Evolutionary conservation across 495 filamentous ascomycete genomes (phyloP), one percentile per base, ranked within the genome.

Genomic region (Trichoderma erinaceum): DNA sequence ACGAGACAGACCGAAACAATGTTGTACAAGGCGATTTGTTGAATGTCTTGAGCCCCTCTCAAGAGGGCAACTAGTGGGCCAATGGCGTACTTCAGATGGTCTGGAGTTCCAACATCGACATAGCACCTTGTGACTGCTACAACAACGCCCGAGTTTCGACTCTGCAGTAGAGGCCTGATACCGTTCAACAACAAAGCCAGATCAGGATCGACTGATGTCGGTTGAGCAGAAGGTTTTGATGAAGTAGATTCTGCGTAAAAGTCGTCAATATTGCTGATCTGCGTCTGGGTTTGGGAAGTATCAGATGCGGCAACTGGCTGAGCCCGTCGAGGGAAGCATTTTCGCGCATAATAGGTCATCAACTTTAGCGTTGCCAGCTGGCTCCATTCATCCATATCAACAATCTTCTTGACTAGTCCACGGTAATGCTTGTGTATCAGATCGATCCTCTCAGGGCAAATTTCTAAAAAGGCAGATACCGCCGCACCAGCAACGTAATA

Each of bases 341-440:
- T 88, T 32, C 95, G 86, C 6, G 91, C 87, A 72, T 99, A 99
- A 32, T 87, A 75, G 6, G 88, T 89, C 85, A 98, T 86, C 68
- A 98, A 78, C 61, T 87, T 86, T 71, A 98, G 71, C 12, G 90
- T 90, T 0, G 90, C 89, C 3, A 97, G 76, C 77, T 99, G 95
- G 58, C 92, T 89, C 95, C 95, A 99, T 77, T 99, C 95, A 77
- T 99, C 95, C 95, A 99, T 99, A 73, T 98, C 95, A 35, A 97
- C 91, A 38, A 98, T 79, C 81, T 97, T 97, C 76, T 87, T 91
- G 50, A 94, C 87, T 58, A 99, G 78, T 64, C 84, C 81, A 69
- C 91, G 85, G 74, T 97, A 99, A 74, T 94, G 90, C 72, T 90
- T 88, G 78, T 99, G 96, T 66, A 99, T 86, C 58, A 98, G 76